A percentile compares a stretch with the other conserved stretches of the same genome.
phyloP scores from a whole-genome alignment of 352 stramenopile species.

The Phytophthora vignae region DNA sequence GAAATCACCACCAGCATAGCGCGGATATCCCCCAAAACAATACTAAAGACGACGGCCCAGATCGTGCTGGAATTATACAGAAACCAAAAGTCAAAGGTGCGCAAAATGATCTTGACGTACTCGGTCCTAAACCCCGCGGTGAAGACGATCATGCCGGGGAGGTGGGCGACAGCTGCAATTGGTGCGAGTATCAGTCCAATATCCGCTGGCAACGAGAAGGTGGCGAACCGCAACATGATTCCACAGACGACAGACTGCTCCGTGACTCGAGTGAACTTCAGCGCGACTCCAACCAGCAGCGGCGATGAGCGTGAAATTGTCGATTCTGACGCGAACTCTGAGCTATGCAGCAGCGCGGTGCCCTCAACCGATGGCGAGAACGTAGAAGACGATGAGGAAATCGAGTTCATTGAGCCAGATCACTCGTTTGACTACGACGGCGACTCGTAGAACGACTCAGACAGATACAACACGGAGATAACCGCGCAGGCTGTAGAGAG shows the following conservation, averaged over 20 bases:
- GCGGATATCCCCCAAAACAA: conserved; percentile 5
- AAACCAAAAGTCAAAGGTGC: conserved; percentile 28
- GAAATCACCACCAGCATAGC: conserved; percentile 12
- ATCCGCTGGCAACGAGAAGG: conserved; percentile 6
- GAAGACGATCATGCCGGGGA: conserved; percentile 10
- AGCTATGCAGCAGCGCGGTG: no score
- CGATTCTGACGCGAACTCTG: no score
- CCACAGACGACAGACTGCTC: conserved; percentile 1
- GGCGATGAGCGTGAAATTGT: no score
- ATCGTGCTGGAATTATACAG: conserved; percentile 11
- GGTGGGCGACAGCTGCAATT: conserved; percentile 1
- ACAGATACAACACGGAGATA: no score
- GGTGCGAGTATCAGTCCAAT: conserved; percentile 6
- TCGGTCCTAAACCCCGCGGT: background rate
- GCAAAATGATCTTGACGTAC: conserved; percentile 20
- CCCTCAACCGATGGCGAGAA: no score
- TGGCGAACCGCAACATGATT: background rate
- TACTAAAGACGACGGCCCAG: conserved; percentile 7
- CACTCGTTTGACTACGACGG: no score
- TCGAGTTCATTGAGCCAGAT: no score
- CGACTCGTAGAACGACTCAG: no score
- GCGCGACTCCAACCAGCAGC: no score
- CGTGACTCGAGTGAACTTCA: conserved; percentile 4
- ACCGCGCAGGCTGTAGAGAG: no score
- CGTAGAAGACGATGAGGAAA: no score